phyloP scores from a whole-genome alignment of 805 yeast species.

The Kregervanrija delftensis region DNA sequence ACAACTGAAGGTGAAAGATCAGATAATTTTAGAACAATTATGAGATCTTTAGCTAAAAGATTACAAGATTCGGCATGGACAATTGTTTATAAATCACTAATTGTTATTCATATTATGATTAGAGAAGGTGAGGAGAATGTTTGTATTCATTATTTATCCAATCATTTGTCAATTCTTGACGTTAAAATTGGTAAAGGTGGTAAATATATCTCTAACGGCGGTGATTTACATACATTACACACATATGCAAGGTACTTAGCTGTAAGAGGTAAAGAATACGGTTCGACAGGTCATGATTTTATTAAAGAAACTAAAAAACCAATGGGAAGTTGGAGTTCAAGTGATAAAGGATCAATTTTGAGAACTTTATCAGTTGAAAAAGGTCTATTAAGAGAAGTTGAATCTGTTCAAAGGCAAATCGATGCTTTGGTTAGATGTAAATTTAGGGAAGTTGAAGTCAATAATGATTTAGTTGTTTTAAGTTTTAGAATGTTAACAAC shows the following conservation, averaged over 20 bases:
- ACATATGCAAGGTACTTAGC: constrained; percentile 69
- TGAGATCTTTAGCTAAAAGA: constrained; percentile 55
- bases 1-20: constrained; percentile 43
- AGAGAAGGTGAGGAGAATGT: constrained; percentile 83
- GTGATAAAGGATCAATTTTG: constrained; percentile 50
- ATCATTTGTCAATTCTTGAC: constrained; percentile 53
- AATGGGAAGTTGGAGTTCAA: constrained; percentile 27
- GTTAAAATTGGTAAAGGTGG: constrained; percentile 28
- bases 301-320: constrained; percentile 55
- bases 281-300: constrained; percentile 61
- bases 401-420: constrained; percentile 78
- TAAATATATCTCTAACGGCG: constrained; percentile 28
- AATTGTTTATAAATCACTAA: constrained; percentile 75
- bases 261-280: constrained; percentile 63
- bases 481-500: constrained; percentile 86
- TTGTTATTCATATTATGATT: constrained; percentile 84
- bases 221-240: constrained; percentile 49
- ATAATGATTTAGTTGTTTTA: constrained; percentile 76
- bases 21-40: constrained; percentile 60
- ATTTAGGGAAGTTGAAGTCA: constrained; percentile 72
- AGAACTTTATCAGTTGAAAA: constrained; percentile 60
- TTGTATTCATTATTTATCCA: constrained; percentile 62
- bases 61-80: constrained; percentile 86
- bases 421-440: constrained; percentile 66
- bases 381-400: constrained; percentile 79